Base-by-base conservation (phyloP, 2,329 filamentous ascomycete genomes). In the Raffaelea deltoideospora region DNA sequence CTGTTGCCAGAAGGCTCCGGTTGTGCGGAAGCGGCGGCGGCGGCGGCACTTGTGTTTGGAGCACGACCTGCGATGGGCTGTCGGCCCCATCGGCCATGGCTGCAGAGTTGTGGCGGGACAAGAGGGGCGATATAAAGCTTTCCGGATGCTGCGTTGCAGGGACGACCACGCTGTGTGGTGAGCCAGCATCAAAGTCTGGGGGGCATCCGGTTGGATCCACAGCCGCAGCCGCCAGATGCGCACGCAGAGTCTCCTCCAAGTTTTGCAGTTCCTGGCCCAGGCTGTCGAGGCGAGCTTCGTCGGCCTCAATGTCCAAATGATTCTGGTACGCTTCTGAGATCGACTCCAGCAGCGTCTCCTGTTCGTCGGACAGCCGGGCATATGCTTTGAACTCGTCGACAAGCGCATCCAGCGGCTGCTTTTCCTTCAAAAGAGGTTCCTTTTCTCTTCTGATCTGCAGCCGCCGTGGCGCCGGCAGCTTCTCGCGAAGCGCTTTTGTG, bases 251-350 rank as follows among this genome's bases (percentile, higher is more conserved):
- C 18, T 54, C 49, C 43, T 69, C 67, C 41, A 59, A 59, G 27
- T 53, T 47, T 39, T 62, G 58, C 13, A 72, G 53, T 36, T 59
- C 48, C 34, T 57, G 57, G 10, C 60, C 59, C 27, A 74, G 47
- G 26, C 63, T 56, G 40, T 72, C 67, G 9, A 73, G 52, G 29
- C 55, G 59, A 24, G 50, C 47, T 45, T 74, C 69, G 18, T 69
- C 65, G 10, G 65, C 61, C 3, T 65, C 61, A 1, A 64, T 72
- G 33, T 72, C 63, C 13, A 64, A 48, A 19, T 61, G 61, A 10
- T 67, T 59, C 13, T 59, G 60, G 41, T 72, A 75, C 1, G 64
- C 64, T 39, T 65, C 55, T 3, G 59, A 58, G 34, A 74, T 61
- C 35, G 59, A 55, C 33, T 60, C 51, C 1, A 66, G 55, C 18